Conservation (phyloP, 208 protist genomes). For the Porcisia hertigi region DNA sequence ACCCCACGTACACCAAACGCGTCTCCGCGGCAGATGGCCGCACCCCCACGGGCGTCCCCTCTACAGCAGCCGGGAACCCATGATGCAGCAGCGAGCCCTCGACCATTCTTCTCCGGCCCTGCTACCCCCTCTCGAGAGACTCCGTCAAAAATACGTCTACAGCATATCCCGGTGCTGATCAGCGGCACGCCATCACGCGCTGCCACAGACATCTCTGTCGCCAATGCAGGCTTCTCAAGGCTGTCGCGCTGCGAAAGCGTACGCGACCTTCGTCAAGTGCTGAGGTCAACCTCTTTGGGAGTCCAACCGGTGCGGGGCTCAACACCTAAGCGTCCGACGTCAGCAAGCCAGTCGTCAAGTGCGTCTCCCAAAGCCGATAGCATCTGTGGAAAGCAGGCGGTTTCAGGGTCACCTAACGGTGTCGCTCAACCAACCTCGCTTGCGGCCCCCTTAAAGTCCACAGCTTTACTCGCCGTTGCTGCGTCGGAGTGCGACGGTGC, state of each 20-base stretch:
- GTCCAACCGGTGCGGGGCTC: neutral
- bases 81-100: neutral
- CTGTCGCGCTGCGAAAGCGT: neutral
- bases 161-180: neutral
- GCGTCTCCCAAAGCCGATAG: neutral
- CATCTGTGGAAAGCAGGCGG: neutral
- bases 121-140: conserved; percentile 2
- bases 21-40: neutral
- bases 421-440: neutral
- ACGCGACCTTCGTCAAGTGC: neutral
- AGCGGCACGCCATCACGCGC: neutral
- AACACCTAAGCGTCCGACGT: neutral
- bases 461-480: neutral
- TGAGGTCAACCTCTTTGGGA: neutral
- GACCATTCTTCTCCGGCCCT: neutral
- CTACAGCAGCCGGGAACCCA: neutral
- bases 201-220: neutral
- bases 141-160: neutral
- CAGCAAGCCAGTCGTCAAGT: neutral
- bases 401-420: neutral
- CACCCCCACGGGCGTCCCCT: neutral
- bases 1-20: neutral
- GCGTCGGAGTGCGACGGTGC: neutral
- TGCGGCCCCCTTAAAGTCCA: neutral
- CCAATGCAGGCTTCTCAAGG: neutral